Conservation (phyloP, 2,329 filamentous ascomycete species). For the Aspergillus tubingensis region DNA sequence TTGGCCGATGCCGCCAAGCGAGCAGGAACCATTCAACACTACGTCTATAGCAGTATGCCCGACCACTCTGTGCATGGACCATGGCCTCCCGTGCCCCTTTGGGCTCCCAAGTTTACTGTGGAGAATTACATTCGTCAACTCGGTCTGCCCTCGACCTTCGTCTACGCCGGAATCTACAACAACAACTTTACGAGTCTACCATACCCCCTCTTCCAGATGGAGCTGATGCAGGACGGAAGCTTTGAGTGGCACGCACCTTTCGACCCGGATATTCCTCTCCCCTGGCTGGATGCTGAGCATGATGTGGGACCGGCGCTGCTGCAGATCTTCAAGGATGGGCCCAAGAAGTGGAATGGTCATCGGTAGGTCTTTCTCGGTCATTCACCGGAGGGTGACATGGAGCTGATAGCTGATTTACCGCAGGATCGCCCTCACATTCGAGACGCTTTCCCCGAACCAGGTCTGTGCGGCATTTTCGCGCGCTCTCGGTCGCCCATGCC, state of each 20-base stretch:
- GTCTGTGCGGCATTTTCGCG: constrained; percentile 78
- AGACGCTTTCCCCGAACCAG: constrained; percentile 80
- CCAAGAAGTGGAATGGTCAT: constrained; percentile 77
- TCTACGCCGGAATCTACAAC: constrained; percentile 97
- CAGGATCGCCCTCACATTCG: constrained; percentile 86
- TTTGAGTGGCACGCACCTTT: constrained; percentile 95
- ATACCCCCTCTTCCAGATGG: constrained; percentile 95
- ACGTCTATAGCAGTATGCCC: constrained; percentile 96
- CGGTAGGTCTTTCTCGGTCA: constrained; percentile 51
- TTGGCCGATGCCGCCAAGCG: constrained; percentile 86
- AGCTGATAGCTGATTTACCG: constrained; percentile 17
- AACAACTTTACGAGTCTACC: constrained; percentile 95
- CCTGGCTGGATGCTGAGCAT: constrained; percentile 95
- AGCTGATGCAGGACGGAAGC: constrained; percentile 77
- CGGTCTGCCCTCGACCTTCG: constrained; percentile 82
- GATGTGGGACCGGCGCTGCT: constrained; percentile 90
- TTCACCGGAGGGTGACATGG: neutral
- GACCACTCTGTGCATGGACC: constrained; percentile 81
- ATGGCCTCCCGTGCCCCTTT: constrained; percentile 85
- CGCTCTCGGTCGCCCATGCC: constrained; percentile 75
- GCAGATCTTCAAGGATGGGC: constrained; percentile 93
- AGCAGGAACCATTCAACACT: constrained; percentile 77
- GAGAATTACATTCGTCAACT: constrained; percentile 88
- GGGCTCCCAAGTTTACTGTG: constrained; percentile 88
- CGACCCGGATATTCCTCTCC: constrained; percentile 81